These are phyloP conservation scores for Gossypium australe DNA, from an alignment of 345 rosid species.

Conservation along the genomic window DNA sequence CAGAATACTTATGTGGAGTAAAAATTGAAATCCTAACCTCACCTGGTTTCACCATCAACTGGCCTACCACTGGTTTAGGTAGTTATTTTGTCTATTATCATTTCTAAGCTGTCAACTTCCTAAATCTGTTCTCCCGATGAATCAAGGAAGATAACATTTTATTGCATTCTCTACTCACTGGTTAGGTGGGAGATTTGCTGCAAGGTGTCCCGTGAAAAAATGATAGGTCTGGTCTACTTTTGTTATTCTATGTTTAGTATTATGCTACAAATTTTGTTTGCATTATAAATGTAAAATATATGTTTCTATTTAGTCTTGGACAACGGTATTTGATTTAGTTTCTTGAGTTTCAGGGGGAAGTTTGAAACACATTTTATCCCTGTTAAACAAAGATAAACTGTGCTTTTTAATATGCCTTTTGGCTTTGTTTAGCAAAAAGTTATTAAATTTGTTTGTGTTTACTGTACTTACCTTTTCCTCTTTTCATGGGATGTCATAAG, in stretches of 20 bases:
- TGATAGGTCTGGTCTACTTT: background rate
- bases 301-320: background rate
- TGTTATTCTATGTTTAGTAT: background rate
- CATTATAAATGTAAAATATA: background rate
- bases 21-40: background rate
- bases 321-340: background rate
- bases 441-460: too few species aligned
- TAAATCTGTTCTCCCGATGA: background rate
- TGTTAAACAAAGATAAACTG: background rate
- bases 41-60: background rate
- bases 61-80: background rate
- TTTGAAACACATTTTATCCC: background rate
- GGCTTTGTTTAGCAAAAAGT: too few species aligned
- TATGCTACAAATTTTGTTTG: background rate
- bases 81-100: background rate
- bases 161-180: background rate
- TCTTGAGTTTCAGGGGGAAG: background rate
- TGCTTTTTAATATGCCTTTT: background rate
- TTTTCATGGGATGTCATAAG: too few species aligned
- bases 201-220: background rate
- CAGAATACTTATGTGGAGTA: background rate
- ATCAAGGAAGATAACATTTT: background rate
- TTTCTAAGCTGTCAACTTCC: background rate
- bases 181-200: background rate
- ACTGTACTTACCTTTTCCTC: too few species aligned